phyloP scores from a whole-genome alignment of 495 filamentous ascomycete species.

The Glonium stellatum region DNA sequence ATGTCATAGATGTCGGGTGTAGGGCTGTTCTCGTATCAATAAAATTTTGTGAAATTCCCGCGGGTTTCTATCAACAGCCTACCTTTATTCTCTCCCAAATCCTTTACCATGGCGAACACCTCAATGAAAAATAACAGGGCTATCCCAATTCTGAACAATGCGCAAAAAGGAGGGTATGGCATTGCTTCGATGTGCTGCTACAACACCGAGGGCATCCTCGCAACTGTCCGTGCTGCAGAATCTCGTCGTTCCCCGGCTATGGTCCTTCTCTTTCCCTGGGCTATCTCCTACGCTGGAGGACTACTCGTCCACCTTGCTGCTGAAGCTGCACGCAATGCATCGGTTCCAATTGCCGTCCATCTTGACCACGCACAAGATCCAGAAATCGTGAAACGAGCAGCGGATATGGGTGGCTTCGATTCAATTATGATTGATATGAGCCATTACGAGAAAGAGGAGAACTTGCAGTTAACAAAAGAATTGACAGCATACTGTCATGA shows the following conservation, averaged over 20 bases:
- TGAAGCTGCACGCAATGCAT: slow-evolving; percentile 47
- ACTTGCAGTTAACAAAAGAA: slow-evolving; percentile 63
- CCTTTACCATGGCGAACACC: slow-evolving; percentile 35
- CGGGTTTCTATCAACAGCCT: background rate
- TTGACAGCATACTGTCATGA: slow-evolving; percentile 64
- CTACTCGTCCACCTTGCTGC: slow-evolving; percentile 59
- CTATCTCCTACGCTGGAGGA: slow-evolving; percentile 60
- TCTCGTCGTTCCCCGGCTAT: slow-evolving; percentile 65
- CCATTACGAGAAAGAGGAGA: slow-evolving; percentile 75
- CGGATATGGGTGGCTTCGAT: slow-evolving; percentile 29
- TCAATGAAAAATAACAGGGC: slow-evolving; percentile 56
- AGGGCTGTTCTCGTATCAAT: too few relatives aligned
- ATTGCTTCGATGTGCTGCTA: slow-evolving; percentile 77
- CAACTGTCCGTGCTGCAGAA: slow-evolving; percentile 70
- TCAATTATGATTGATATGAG: slow-evolving; percentile 38
- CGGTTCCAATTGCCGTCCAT: slow-evolving; percentile 30
- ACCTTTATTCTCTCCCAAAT: background rate
- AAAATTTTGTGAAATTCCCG: background rate
- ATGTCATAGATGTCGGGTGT: too few relatives aligned
- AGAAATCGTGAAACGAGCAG: slow-evolving; percentile 29
- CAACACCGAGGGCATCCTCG: slow-evolving; percentile 78
- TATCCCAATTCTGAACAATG: slow-evolving; percentile 60
- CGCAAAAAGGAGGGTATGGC: slow-evolving; percentile 58
- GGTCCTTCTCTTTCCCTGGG: slow-evolving; percentile 86
- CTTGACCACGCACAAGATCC: slow-evolving; percentile 33